A percentile compares a stretch with the other conserved stretches of the same genome.
Evolutionary conservation across 2,329 filamentous ascomycete species (phyloP).

Genomic region (Trichoderma koningii): DNA sequence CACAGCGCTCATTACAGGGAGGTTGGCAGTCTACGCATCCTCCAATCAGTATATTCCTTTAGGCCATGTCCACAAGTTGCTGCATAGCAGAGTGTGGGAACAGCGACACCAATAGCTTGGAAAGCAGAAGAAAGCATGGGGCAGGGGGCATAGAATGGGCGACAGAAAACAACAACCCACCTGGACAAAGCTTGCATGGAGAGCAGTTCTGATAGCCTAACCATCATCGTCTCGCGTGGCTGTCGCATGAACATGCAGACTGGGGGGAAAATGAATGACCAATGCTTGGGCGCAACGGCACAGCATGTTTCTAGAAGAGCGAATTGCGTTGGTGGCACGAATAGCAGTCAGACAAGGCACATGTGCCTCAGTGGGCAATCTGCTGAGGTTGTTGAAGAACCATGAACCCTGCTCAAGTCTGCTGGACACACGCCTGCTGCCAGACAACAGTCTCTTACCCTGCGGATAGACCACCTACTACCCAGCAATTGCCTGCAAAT

Average conservation of each 20-base stretch:
- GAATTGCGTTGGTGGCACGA: slow-evolving; percentile 18
- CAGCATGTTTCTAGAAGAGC: slow-evolving; percentile 26
- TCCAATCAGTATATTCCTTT: not conserved
- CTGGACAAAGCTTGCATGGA: not conserved
- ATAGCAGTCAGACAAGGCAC: slow-evolving; percentile 7
- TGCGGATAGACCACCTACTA: no score
- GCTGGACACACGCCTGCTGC: slow-evolving; percentile 12
- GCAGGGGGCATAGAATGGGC: not conserved
- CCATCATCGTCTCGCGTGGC: slow-evolving; percentile 25
- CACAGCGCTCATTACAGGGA: not conserved
- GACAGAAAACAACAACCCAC: not conserved
- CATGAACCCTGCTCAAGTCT: slow-evolving; percentile 12
- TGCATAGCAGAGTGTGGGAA: not conserved
- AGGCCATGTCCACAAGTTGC: not conserved
- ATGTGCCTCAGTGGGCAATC: slow-evolving; percentile 19
- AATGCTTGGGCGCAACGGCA: slow-evolving; percentile 15
- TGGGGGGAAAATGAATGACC: slow-evolving; percentile 24
- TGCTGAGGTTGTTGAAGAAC: slow-evolving; percentile 19
- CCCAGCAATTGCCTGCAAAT: not conserved
- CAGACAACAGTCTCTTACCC: not conserved
- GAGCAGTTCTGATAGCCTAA: not conserved
- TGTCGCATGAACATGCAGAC: slow-evolving; percentile 19
- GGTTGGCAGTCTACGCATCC: not conserved
- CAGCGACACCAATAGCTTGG: not conserved
- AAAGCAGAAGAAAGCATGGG: not conserved